These are phyloP conservation scores for Hortiboletus flavorubellus DNA, from an alignment of 768 basidiomycete genomes.

Conservation along the genomic window DNA sequence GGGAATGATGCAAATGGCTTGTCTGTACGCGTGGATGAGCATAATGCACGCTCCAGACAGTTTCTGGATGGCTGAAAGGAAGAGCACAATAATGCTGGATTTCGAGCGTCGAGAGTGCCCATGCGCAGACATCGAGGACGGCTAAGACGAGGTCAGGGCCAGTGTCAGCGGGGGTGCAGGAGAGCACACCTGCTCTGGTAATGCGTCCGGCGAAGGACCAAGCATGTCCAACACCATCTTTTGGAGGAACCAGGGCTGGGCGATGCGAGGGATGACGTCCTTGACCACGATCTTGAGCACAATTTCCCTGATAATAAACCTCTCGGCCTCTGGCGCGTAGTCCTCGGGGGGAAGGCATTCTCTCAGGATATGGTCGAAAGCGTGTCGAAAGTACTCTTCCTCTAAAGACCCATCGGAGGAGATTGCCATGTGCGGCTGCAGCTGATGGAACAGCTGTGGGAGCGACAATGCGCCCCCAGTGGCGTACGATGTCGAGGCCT, in stretches of 20 bases:
- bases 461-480: constrained; percentile 59
- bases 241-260: constrained; percentile 91
- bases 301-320: constrained; percentile 82
- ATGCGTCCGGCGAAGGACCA: constrained; percentile 38
- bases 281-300: constrained; percentile 72
- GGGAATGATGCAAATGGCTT: constrained; percentile 59
- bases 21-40: constrained; percentile 66
- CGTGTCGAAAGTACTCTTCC: constrained; percentile 74
- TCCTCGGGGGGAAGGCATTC: constrained; percentile 74
- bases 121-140: constrained; percentile 23
- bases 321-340: constrained; percentile 66
- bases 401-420: constrained; percentile 62
- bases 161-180: background rate
- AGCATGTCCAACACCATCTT: constrained; percentile 63
- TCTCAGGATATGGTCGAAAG: constrained; percentile 72
- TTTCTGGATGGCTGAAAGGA: constrained; percentile 72
- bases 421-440: constrained; percentile 85
- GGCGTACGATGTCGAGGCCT: constrained; percentile 68
- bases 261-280: constrained; percentile 63
- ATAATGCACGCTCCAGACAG: constrained; percentile 68
- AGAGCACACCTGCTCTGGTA: constrained; percentile 19
- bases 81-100: constrained; percentile 57
- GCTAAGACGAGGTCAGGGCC: constrained; percentile 11
- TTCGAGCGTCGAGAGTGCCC: constrained; percentile 40
- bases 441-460: constrained; percentile 69